Percentiles rank a stretch among this genome's conserved stretches.
Evolutionary conservation across 345 rosid genomes (phyloP).

Genomic region (Dipteronia dyeriana): DNA sequence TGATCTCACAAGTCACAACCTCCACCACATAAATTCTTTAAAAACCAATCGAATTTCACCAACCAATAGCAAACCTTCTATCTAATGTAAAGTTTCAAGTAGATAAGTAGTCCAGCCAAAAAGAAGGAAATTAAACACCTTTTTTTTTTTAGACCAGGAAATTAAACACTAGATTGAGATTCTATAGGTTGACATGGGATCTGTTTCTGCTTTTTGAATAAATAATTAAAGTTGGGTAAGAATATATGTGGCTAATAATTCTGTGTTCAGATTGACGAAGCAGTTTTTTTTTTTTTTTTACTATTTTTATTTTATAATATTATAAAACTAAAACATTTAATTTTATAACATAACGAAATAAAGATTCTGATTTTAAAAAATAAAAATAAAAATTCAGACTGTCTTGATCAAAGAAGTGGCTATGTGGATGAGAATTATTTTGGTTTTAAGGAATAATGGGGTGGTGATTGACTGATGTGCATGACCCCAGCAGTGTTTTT

Average conservation of each 20-base stretch:
- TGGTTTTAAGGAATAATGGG: neutral
- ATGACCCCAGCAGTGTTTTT: neutral
- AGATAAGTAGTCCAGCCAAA: conserved; percentile 22
- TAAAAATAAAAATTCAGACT: no score
- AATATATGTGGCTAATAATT: neutral
- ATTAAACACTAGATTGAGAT: neutral
- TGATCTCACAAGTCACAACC: neutral
- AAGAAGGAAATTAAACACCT: conserved; percentile 5
- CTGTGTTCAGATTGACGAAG: no score
- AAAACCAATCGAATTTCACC: conserved; percentile 14
- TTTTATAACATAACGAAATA: no score
- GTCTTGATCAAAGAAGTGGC: neutral
- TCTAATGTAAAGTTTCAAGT: neutral
- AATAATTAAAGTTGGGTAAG: conserved; percentile 9
- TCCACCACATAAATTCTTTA: neutral
- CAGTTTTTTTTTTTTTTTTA: no score
- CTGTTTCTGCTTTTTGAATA: neutral
- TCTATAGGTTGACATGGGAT: conserved; percentile 5
- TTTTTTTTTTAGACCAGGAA: no score
- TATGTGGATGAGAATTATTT: neutral
- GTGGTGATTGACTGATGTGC: neutral
- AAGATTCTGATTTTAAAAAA: no score
- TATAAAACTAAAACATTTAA: no score
- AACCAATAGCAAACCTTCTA: neutral
- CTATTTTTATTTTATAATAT: no score